phyloP scores from a whole-genome alignment of 257 asterid genomes.

The Nicotiana knightiana region DNA sequence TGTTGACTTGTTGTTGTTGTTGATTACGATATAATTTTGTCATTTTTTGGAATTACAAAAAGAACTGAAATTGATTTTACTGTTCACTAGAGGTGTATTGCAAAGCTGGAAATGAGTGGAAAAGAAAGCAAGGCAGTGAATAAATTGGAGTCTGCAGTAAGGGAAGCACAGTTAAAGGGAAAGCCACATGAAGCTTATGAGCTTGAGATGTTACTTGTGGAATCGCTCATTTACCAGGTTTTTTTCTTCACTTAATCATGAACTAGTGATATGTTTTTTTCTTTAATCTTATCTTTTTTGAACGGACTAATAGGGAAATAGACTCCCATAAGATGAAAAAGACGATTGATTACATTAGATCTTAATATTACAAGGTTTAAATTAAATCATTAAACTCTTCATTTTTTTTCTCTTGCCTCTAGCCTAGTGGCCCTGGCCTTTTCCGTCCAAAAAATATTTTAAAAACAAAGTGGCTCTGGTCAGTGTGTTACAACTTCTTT shows the following conservation, averaged over 20 bases:
- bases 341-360: neutral
- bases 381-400: neutral
- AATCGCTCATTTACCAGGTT: constrained; percentile 11
- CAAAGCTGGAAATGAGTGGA: constrained; percentile 12
- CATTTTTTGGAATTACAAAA: no score
- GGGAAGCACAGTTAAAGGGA: neutral
- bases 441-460: no score
- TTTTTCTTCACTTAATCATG: neutral
- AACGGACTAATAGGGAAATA: no score
- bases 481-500: no score
- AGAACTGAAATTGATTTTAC: no score
- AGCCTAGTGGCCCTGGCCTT: no score
- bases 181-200: constrained; percentile 13
- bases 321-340: neutral
- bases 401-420: no score
- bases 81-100: neutral
- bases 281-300: no score
- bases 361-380: neutral
- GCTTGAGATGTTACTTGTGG: constrained; percentile 4
- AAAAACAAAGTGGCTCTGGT: no score
- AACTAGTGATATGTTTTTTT: no score
- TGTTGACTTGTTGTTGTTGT: no score
- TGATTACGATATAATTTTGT: no score
- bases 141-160: neutral
- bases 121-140: neutral